Conservation (phyloP, 208 protist species). For the Novymonas esmeraldas region DNA sequence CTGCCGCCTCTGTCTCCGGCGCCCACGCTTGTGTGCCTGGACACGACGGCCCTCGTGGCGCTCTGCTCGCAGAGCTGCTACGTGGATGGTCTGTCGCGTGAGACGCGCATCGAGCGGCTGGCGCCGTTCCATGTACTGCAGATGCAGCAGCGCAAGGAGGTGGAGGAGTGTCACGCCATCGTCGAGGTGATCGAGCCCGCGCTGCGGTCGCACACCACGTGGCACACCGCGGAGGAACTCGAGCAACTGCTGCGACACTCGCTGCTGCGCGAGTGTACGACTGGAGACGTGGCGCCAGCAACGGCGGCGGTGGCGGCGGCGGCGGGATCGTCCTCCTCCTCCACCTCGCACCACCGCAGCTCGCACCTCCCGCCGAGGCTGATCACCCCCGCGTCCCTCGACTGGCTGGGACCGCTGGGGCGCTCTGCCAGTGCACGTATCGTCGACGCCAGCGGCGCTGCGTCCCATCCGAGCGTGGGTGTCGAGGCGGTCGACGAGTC, state of each 20-base stretch:
- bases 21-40: slow-evolving; percentile 55
- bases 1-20: slow-evolving; percentile 18
- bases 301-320: too few relatives aligned
- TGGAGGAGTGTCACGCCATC: slow-evolving; percentile 33
- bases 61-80: slow-evolving; percentile 77
- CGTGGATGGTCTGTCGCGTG: slow-evolving; percentile 14
- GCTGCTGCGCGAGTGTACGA: slow-evolving; percentile 1
- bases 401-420: slow-evolving; percentile 15
- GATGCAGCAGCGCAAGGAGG: slow-evolving; percentile 59
- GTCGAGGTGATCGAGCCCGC: slow-evolving; percentile 41
- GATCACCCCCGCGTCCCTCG: background rate
- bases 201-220: slow-evolving; percentile 39
- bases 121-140: slow-evolving; percentile 45
- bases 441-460: too few relatives aligned
- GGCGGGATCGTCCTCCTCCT: background rate
- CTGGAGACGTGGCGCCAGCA: too few relatives aligned
- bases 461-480: too few relatives aligned
- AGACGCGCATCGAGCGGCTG: slow-evolving; percentile 32
- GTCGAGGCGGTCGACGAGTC: slow-evolving; percentile 30
- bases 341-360: background rate
- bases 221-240: slow-evolving; percentile 21
- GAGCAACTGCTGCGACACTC: slow-evolving; percentile 15
- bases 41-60: slow-evolving; percentile 74
- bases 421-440: too few relatives aligned
- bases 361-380: slow-evolving; percentile 1